Evolutionary conservation across 164 flowering plant genomes (phyloP).

Genomic region (Umbellularia californica): DNA sequence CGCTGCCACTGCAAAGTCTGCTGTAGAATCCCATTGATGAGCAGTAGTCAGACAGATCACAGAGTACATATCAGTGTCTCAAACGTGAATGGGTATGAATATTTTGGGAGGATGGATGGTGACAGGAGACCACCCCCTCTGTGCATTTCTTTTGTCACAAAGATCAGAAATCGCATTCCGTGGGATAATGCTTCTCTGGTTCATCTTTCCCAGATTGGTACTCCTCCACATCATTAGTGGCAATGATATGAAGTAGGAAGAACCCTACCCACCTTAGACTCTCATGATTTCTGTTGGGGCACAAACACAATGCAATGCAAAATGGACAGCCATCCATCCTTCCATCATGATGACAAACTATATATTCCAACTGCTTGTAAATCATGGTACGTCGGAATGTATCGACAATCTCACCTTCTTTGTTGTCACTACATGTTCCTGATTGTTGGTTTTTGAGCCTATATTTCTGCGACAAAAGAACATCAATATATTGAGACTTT

Average conservation of each 20-base stretch:
- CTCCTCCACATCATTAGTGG: not conserved
- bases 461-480: constrained; percentile 60
- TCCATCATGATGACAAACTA: not conserved
- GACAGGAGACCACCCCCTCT: not conserved
- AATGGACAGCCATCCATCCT: not conserved
- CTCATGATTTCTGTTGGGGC: not conserved
- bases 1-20: constrained; percentile 30
- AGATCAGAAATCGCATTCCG: not conserved
- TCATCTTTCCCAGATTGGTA: not conserved
- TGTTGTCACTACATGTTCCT: constrained; percentile 37
- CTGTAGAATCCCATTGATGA: constrained; percentile 7
- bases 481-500: not conserved
- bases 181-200: not conserved
- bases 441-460: constrained; percentile 67
- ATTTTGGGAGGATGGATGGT: not conserved
- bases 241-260: not conserved
- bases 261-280: not conserved
- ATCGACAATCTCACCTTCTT: constrained; percentile 41
- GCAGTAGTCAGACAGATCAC: not conserved
- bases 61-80: not conserved
- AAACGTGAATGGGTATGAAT: too few species aligned
- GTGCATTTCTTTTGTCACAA: not conserved
- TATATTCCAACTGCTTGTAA: too few species aligned
- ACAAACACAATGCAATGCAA: not conserved
- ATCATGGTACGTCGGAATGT: not conserved